These are phyloP conservation scores for Ogataea pilisensis DNA, from an alignment of 805 yeast genomes.

Conservation along the genomic window DNA sequence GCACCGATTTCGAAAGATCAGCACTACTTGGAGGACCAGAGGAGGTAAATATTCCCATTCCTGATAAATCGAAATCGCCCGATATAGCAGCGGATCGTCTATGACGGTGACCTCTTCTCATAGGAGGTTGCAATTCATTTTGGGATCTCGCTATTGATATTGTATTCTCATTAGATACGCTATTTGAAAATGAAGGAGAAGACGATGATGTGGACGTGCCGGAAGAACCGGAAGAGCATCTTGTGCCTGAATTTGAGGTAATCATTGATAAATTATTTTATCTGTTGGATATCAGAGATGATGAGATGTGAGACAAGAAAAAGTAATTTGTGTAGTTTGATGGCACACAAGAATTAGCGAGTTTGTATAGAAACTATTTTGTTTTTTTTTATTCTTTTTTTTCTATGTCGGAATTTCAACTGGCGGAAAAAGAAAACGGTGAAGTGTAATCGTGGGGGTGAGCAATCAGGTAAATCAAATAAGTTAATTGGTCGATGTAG, in stretches of 20 bases:
- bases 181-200: too few species aligned
- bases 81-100: conserved; percentile 85
- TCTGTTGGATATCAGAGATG: background rate
- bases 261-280: background rate
- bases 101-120: conserved; percentile 64
- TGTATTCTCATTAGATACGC: too few species aligned
- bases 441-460: too few species aligned
- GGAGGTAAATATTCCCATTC: too few species aligned
- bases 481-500: too few species aligned
- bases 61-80: conserved; percentile 65
- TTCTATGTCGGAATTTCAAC: too few species aligned
- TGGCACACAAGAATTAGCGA: too few species aligned
- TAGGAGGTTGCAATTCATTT: conserved; percentile 26
- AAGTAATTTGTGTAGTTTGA: too few species aligned
- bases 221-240: background rate
- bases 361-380: too few species aligned
- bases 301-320: background rate
- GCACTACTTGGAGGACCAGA: conserved; percentile 7
- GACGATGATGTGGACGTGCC: conserved; percentile 1
- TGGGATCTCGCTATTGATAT: background rate
- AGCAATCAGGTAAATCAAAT: too few species aligned
- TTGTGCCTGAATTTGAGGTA: background rate
- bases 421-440: too few species aligned
- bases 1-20: conserved; percentile 19
- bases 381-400: too few species aligned